Base-by-base conservation (phyloP, 352 stramenopile genomes). In the Pythium sukuiense region DNA sequence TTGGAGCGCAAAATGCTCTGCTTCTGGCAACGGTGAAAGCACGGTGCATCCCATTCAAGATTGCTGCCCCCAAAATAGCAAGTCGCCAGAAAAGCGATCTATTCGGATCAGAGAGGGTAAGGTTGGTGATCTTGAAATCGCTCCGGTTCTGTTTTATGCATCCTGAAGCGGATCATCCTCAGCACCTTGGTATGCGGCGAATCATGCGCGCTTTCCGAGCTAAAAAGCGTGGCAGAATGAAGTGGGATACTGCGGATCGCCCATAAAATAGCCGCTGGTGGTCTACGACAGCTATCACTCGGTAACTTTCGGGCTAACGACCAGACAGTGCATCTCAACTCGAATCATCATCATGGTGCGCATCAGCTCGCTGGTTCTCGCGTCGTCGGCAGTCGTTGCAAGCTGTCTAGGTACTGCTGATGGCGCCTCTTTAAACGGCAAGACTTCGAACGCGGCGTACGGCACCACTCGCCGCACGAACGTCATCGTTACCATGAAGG, bases 401-500 rank as follows among this genome's bases (percentile, higher is more conserved):
- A 20, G 7, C 41, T 39, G 43, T 11, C 13, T 41, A 8, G 45
- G 54, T 16, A 53, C 50, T 20, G 63, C 29, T 27, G 63, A 63
- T 55, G 63, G 50, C 2, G 49, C 49, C 20, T 63, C 55, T 18
- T 41, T 27, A 29, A 63, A 49, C 24, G 52, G 39, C 41, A 59
- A 69, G 24, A 52, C 72, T 26, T 32, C 70, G 24, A 69, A 67
- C 29, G 58, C 72, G n/a, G 58, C 65, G 13, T 61, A 77, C 12
- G 53, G 30, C 11, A 29, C 18, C 24, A 55, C 18, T 41, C 67
- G 54, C 20, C 78, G 74, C 9, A 65, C 70, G 59, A 83, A 88
- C 55, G 65, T 89, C 29, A 71, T 89, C 29, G 69, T 89, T 20
- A 87, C 79, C 0, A 85, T 89, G 76, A 64, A 81, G 33, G 63